Percentiles rank a stretch among this genome's conserved stretches.
Evolutionary conservation across 495 filamentous ascomycete species (phyloP).

Genomic region (Friedmanniomyces simplex): DNA sequence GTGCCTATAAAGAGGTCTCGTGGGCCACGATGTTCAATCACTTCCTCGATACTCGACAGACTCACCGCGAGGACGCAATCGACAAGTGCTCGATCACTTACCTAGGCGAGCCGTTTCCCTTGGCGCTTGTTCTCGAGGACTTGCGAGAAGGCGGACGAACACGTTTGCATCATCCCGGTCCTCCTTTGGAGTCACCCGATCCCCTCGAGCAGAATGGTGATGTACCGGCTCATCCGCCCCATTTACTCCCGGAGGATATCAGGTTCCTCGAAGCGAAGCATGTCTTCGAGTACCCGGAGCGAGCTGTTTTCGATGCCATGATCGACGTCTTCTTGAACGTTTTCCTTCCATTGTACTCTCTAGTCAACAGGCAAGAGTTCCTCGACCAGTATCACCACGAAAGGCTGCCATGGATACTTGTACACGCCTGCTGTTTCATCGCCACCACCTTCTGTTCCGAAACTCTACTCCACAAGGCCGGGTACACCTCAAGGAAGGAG

Average conservation of each 20-base stretch:
- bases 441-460: conserved; percentile 1
- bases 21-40: neutral
- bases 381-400: neutral
- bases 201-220: neutral
- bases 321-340: conserved; percentile 1
- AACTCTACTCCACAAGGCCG: neutral
- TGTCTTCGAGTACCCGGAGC: conserved; percentile 6
- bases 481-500: neutral
- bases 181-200: neutral
- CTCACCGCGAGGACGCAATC: neutral
- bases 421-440: conserved; percentile 8
- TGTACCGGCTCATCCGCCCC: neutral
- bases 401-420: conserved; percentile 5
- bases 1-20: neutral
- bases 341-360: conserved; percentile 6
- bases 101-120: neutral
- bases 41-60: conserved; percentile 1
- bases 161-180: neutral
- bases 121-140: neutral
- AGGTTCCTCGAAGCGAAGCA: conserved; percentile 1
- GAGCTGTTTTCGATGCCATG: neutral
- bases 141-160: neutral
- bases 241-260: neutral
- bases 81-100: conserved; percentile 3
- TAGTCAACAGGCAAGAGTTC: conserved; percentile 1